Conservation (phyloP, 225 moss, liverwort and hornwort species). For the Antitrichia curtipendula region DNA sequence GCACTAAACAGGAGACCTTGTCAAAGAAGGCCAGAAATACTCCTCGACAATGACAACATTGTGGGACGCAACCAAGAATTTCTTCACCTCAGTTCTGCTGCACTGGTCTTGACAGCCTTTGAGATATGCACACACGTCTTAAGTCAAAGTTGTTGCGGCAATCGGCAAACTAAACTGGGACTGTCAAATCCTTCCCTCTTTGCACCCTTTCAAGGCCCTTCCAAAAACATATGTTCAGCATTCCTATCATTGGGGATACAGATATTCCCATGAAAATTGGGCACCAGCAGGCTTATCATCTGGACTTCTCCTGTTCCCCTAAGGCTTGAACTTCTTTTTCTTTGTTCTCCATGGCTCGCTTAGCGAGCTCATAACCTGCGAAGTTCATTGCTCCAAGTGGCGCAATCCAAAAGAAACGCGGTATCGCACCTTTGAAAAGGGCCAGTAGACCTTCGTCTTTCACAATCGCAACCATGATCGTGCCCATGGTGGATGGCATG, state of each 20-base stretch:
- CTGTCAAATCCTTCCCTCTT: background rate
- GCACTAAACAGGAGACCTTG: background rate
- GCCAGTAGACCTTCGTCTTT: conserved; percentile 24
- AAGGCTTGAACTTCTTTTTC: conserved; percentile 4
- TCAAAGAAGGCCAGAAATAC: background rate
- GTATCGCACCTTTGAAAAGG: conserved; percentile 33
- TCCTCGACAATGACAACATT: conserved; percentile 13
- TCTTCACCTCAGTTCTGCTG: background rate
- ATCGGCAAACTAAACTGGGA: background rate
- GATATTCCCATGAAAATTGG: background rate
- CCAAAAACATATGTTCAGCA: conserved; percentile 5
- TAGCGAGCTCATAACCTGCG: conserved; percentile 35
- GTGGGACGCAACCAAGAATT: conserved; percentile 10
- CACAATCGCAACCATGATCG: conserved; percentile 28
- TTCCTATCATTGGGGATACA: background rate
- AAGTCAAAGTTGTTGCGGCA: background rate
- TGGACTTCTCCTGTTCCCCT: conserved; percentile 1
- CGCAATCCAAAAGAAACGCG: conserved; percentile 46
- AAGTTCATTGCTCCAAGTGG: conserved; percentile 51
- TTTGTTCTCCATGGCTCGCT: conserved; percentile 39
- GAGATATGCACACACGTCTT: background rate
- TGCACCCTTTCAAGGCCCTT: background rate
- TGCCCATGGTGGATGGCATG: conserved; percentile 42
- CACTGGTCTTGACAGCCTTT: background rate
- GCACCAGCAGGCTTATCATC: background rate